These are phyloP conservation scores for Triticum urartu DNA, from an alignment of 176 grass and related monocot genomes.

Conservation along the genomic window DNA sequence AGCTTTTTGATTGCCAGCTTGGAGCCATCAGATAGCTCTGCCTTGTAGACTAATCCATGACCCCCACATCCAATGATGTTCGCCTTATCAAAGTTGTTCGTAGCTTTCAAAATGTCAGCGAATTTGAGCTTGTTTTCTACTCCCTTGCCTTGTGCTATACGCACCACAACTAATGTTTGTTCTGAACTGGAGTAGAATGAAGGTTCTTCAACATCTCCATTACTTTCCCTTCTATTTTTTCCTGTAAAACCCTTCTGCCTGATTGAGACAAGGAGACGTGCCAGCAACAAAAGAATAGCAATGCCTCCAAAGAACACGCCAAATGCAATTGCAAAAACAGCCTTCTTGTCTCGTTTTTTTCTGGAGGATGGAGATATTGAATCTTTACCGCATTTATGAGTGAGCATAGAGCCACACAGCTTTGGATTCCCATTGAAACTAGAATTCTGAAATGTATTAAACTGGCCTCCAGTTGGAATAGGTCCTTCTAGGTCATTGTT, in stretches of 20 bases:
- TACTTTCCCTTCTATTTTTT: conserved; percentile 21
- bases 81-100: conserved; percentile 77
- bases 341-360: conserved; percentile 25
- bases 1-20: conserved; percentile 76
- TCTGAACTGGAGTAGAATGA: conserved; percentile 59
- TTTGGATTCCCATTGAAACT: conserved; percentile 26
- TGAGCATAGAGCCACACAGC: conserved; percentile 9
- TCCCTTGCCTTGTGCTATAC: conserved; percentile 39
- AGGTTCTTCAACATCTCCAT: conserved; percentile 34
- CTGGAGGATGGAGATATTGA: not conserved
- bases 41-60: conserved; percentile 72
- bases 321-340: conserved; percentile 42
- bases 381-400: not conserved
- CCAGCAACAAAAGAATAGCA: conserved; percentile 41
- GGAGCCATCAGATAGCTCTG: conserved; percentile 51
- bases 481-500: conserved; percentile 29
- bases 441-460: conserved; percentile 8
- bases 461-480: conserved; percentile 18
- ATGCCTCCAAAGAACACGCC: conserved; percentile 59
- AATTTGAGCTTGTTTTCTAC: conserved; percentile 46
- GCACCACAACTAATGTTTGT: conserved; percentile 52
- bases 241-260: not conserved
- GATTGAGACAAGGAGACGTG: conserved; percentile 24
- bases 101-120: conserved; percentile 65
- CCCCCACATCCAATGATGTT: conserved; percentile 76